phyloP scores from a whole-genome alignment of 179 eudicot species.

The Silene vulgaris region DNA sequence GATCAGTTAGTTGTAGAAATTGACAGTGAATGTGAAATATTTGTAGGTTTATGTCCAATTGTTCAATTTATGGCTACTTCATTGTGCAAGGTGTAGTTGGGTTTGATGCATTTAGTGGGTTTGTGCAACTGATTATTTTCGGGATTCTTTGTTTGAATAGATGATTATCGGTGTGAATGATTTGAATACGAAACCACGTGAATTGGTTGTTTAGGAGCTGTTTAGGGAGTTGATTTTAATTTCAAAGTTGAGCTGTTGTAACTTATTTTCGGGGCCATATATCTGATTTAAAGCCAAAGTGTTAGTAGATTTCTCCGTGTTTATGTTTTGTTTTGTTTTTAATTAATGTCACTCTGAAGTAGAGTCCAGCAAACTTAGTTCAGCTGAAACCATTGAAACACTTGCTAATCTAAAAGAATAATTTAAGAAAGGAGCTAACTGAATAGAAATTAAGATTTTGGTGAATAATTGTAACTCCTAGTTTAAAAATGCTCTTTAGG shows the following conservation, averaged over 20 bases:
- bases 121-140: not conserved
- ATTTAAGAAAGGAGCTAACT: not conserved
- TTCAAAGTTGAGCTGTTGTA: not conserved
- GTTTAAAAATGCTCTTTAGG: not conserved
- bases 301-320: not conserved
- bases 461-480: not conserved
- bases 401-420: not conserved
- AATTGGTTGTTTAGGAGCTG: not conserved
- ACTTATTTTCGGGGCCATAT: not conserved
- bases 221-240: not conserved
- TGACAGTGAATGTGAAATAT: not conserved
- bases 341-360: not conserved
- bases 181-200: not conserved
- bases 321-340: too few species aligned
- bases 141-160: not conserved
- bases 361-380: not conserved
- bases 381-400: not conserved
- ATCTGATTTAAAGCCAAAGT: not conserved
- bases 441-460: not conserved
- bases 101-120: not conserved
- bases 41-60: not conserved
- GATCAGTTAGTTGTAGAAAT: not conserved
- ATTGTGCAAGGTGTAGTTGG: not conserved
- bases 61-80: too few species aligned
- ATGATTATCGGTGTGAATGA: not conserved